These are phyloP conservation scores for bread wheat (Triticum aestivum) DNA, from an alignment of 176 grass and related monocot genomes.

Conservation along the genomic window DNA sequence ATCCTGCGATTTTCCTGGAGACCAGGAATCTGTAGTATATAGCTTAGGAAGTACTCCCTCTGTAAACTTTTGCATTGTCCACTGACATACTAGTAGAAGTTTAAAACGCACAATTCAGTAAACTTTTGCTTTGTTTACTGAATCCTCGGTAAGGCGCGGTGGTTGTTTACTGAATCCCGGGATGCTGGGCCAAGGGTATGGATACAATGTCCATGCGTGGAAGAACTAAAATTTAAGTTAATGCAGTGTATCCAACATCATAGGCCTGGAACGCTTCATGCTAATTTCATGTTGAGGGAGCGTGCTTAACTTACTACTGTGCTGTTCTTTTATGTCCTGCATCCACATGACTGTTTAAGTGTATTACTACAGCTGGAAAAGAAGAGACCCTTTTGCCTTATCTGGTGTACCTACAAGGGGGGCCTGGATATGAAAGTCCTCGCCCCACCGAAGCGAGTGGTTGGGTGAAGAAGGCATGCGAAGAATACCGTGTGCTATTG, in stretches of 20 bases:
- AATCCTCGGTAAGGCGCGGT: neutral
- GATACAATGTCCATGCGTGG: neutral
- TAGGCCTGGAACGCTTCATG: neutral
- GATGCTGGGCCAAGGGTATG: neutral
- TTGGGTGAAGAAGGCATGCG: conserved; percentile 91
- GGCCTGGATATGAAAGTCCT: conserved; percentile 88
- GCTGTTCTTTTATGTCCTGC: neutral
- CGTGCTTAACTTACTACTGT: neutral
- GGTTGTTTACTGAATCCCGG: neutral
- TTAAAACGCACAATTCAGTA: neutral
- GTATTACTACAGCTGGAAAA: conserved; percentile 59
- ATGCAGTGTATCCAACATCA: neutral
- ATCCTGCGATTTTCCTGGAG: too few species aligned
- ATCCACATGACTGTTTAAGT: neutral
- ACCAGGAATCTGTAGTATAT: neutral
- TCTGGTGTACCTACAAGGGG: conserved; percentile 86
- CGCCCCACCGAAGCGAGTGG: conserved; percentile 68
- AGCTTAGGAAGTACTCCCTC: too few species aligned
- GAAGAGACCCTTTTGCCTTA: conserved; percentile 72
- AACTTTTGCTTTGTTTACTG: neutral
- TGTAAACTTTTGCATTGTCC: neutral
- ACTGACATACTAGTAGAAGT: neutral
- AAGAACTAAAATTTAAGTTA: neutral
- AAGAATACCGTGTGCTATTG: conserved; percentile 75
- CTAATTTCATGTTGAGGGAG: neutral